Evolutionary conservation across 352 stramenopile genomes (phyloP).

Genomic region (Phytopythium montanum): DNA sequence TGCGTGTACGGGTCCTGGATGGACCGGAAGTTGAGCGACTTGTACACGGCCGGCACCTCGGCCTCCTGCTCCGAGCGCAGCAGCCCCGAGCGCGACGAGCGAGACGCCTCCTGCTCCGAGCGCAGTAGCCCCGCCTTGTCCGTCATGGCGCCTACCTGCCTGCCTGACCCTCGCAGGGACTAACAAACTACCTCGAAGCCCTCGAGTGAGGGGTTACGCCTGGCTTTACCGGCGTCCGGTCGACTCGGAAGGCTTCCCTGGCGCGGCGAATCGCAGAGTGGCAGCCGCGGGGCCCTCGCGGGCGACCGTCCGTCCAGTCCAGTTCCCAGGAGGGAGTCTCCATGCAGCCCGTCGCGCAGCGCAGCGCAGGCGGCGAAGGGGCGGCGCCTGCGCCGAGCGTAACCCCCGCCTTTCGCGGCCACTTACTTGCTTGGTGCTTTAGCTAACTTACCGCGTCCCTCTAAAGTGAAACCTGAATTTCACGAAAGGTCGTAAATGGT

Average conservation of each 20-base stretch:
- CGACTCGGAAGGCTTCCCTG: neutral
- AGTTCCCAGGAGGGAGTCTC: neutral
- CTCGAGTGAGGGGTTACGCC: too few relatives aligned
- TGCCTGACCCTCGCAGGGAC: too few relatives aligned
- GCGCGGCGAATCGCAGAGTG: neutral
- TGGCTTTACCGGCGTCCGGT: too few relatives aligned
- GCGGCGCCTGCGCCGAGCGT: too few relatives aligned
- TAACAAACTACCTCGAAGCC: too few relatives aligned
- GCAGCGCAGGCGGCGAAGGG: too few relatives aligned
- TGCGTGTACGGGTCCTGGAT: conserved; percentile 73
- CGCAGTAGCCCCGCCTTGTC: conserved; percentile 7
- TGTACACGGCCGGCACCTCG: conserved; percentile 55
- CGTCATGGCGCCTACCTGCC: too few relatives aligned
- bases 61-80: conserved; percentile 16
- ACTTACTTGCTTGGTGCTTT: neutral
- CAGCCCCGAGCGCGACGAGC: conserved; percentile 4
- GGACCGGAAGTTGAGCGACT: conserved; percentile 68
- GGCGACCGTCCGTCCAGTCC: too few relatives aligned
- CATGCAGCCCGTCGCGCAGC: neutral
- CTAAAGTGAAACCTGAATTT: neutral
- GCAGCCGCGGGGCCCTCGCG: too few relatives aligned
- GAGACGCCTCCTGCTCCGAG: conserved; percentile 3
- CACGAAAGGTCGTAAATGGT: neutral
- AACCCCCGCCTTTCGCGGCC: neutral
- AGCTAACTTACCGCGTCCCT: neutral